Conservation (phyloP, 1,139 yeast genomes). For the Eremothecium coryli region DNA sequence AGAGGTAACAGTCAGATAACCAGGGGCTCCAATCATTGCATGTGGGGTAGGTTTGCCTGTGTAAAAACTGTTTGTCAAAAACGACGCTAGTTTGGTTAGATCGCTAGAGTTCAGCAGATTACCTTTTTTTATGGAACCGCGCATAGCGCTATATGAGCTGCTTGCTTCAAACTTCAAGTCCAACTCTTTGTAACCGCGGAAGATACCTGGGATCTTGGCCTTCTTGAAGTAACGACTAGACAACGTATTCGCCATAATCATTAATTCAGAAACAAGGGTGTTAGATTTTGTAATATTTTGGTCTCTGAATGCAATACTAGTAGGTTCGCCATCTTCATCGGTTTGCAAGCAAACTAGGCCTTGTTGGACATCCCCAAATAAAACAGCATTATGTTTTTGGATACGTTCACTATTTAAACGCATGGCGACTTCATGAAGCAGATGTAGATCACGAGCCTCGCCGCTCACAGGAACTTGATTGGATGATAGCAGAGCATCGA, state of each 20-base stretch:
- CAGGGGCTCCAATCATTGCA: conserved; percentile 51
- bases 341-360: conserved; percentile 18
- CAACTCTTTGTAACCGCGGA: conserved; percentile 40
- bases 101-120: conserved; percentile 28
- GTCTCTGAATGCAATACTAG: conserved; percentile 20
- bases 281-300: conserved; percentile 36
- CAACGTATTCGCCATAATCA: conserved; percentile 67
- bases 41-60: conserved; percentile 41
- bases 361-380: conserved; percentile 29
- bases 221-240: conserved; percentile 45
- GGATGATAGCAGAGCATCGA: conserved; percentile 34
- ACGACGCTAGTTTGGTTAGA: conserved; percentile 32
- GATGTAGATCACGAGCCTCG: conserved; percentile 31
- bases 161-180: conserved; percentile 25
- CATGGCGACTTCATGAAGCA: conserved; percentile 32
- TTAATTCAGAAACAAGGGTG: conserved; percentile 64
- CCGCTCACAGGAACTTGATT: conserved; percentile 5
- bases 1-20: conserved; percentile 74
- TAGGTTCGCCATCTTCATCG: conserved; percentile 9
- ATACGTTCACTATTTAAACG: conserved; percentile 31
- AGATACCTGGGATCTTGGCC: conserved; percentile 49
- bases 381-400: conserved; percentile 30
- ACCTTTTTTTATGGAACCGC: conserved; percentile 20
- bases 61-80: conserved; percentile 36
- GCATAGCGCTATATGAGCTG: conserved; percentile 24